phyloP scores from a whole-genome alignment of 1,284 basidiomycete genomes.

The Trichosporon faecale region DNA sequence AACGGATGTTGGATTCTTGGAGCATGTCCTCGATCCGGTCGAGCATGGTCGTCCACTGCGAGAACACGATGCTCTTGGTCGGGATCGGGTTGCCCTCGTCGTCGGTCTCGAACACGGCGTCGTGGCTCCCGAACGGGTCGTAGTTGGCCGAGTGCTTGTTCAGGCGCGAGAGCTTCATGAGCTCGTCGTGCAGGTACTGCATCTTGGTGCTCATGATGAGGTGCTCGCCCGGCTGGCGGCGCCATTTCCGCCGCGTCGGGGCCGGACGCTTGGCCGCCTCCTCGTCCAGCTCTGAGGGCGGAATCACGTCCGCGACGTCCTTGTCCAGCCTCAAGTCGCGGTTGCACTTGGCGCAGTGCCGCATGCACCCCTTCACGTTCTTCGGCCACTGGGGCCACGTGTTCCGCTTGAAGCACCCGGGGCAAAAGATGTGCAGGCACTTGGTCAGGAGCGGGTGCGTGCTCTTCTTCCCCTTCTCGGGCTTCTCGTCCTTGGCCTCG shows the following conservation, averaged over 20 bases:
- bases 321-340: slow-evolving; percentile 57
- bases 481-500: slow-evolving; percentile 50
- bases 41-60: slow-evolving; percentile 94
- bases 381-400: slow-evolving; percentile 77
- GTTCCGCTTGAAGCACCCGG: slow-evolving; percentile 70
- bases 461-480: slow-evolving; percentile 39
- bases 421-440: slow-evolving; percentile 90
- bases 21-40: slow-evolving; percentile 92
- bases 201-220: slow-evolving; percentile 82
- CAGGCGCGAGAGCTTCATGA: slow-evolving; percentile 68
- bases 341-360: slow-evolving; percentile 73
- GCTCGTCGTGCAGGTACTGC: slow-evolving; percentile 69
- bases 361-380: slow-evolving; percentile 58
- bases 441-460: slow-evolving; percentile 66
- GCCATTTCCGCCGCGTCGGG: slow-evolving; percentile 61
- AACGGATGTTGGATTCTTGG: slow-evolving; percentile 72
- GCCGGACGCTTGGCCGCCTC: slow-evolving; percentile 19
- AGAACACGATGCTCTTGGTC: slow-evolving; percentile 86
- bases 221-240: slow-evolving; percentile 65
- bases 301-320: slow-evolving; percentile 74
- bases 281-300: slow-evolving; percentile 59
- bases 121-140: slow-evolving; percentile 66
- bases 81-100: slow-evolving; percentile 57
- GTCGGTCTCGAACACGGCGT: slow-evolving; percentile 62
- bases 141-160: slow-evolving; percentile 85